Evolutionary conservation across 768 basidiomycete genomes (phyloP), one percentile per base, ranked within the genome.

Genomic region (Rhizopogon sp.): DNA sequence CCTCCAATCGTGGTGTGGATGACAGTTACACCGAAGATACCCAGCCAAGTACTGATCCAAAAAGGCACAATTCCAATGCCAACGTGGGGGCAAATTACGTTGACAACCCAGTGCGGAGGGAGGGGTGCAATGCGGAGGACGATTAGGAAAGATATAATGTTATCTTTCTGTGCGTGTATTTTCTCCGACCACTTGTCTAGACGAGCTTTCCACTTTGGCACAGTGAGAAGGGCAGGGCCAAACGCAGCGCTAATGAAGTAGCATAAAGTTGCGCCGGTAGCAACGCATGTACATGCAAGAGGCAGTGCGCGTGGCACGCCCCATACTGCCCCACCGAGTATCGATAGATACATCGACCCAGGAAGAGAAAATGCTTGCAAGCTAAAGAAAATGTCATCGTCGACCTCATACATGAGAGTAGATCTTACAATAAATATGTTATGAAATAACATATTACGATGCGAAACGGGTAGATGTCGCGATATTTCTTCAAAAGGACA

Each of bases 311-410:
- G 73, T 2, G 90, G 72, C 29, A 96, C 86, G 39, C 95, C 95
- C 86, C 93, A 98, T 3, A 97, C 89, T 0, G 96, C 96, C 35
- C 96, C 96, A 17, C 90, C 94, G 11, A 98, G 84, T 64, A 98
- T 97, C 52, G 93, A 93, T 46, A 98, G 82, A 67, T 98, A 98
- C 94, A 98, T 96, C 42, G 93, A 96, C 1, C 95, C 95, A 0
- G 96, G 95, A 13, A 98, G 79, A 6, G 94, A 95, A 72, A 98
- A 98, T 0, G 93, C 93, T 77, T 98, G 95, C 6, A 98, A 78
- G 72, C 94, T 96, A 65, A 9, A 39, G 20, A 10, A 25, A 43
- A 58, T 60, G 54, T 46, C 16, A 56, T n/a, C 35, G 31, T 22
- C 29, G 51, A 14, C 4, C 14, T 22, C 46, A 25, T n/a, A 43